Base-by-base conservation (phyloP, 1,284 basidiomycete species). In the Apiotrichum sp. region DNA sequence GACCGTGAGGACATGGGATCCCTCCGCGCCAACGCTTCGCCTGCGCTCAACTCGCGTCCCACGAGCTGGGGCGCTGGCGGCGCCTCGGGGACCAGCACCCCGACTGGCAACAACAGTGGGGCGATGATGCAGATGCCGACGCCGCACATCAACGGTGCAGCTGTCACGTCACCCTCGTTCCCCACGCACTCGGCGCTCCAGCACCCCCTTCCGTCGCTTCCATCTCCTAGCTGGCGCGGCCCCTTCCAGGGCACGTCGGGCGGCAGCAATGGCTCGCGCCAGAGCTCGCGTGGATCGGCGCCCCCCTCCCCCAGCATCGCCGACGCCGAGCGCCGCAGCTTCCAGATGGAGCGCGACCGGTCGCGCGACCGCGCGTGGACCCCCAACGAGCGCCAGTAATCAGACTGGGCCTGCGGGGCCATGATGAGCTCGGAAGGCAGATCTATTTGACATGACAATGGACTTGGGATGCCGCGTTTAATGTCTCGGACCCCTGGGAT, bases 251-350 rank as follows among this genome's bases (percentile, higher is more conserved):
- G 65, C 6, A 55, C 39, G 1, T 40, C 58, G 10, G 47, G 47
- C 16, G 47, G 35, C 35, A 58, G 59, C 49, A 71, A 67, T 67
- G 66, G 76, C 53, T 80, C 52, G 64, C 72, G 69, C 63, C 74
- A 61, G 68, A 78, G 67, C 61, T 79, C 55, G 43, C 68, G 61
- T 55, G 75, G 65, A 57, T 75, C 63, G 52, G 79, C 68, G 6
- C 70, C 71, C 2, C 59, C 58, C 16, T 64, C 61, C 32, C 71
- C 71, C 7, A 71, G 69, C 31, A 31, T 47, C 43, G 59, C 64
- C 32, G 61, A 58, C 0, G 56, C 58, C 36, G 69, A 62, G 16
- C 62, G 69, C 32, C 55, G 65, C 35, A 62, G 58, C 36, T 59
- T 71, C 47, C 59, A 65, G 47, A 65, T 72, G 65, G 72, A 74